phyloP scores from a whole-genome alignment of 768 basidiomycete species.

The Phanerochaete carnosa region DNA sequence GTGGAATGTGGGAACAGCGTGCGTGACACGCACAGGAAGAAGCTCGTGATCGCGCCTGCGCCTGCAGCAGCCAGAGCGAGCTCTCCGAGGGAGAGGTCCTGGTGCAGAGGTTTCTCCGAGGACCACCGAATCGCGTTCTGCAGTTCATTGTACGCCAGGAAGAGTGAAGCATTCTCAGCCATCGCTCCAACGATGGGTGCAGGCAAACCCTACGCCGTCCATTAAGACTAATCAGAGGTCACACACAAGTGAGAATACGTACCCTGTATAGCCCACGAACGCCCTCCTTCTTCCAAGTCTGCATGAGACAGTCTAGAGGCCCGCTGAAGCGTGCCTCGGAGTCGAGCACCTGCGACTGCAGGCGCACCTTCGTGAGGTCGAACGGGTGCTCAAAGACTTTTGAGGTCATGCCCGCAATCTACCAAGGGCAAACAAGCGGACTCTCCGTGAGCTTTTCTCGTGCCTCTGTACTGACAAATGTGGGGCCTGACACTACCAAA shows the following conservation, averaged over 20 bases:
- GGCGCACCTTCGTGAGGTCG: slow-evolving; percentile 90
- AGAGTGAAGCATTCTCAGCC: slow-evolving; percentile 86
- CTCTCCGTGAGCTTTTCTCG: neutral
- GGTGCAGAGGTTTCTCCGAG: slow-evolving; percentile 31
- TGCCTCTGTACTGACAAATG: neutral
- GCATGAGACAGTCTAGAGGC: slow-evolving; percentile 80
- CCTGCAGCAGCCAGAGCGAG: slow-evolving; percentile 78
- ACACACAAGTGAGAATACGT: slow-evolving; percentile 24
- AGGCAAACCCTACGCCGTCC: slow-evolving; percentile 61
- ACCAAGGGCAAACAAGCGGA: neutral
- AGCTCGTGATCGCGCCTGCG: slow-evolving; percentile 85
- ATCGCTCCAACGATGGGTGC: slow-evolving; percentile 91
- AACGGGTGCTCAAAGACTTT: slow-evolving; percentile 94
- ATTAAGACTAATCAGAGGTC: neutral
- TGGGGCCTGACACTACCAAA: slow-evolving; percentile 24
- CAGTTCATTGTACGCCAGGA: slow-evolving; percentile 79
- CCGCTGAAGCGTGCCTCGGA: slow-evolving; percentile 71
- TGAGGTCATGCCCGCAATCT: slow-evolving; percentile 86
- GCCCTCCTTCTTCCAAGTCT: slow-evolving; percentile 83
- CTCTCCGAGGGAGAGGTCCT: slow-evolving; percentile 59
- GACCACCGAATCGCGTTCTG: slow-evolving; percentile 56
- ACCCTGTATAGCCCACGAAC: slow-evolving; percentile 85
- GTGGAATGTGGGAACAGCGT: neutral
- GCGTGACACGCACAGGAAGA: slow-evolving; percentile 61
- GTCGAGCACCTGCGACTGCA: slow-evolving; percentile 88